Evolutionary conservation across 179 eudicot genomes (phyloP).

Genomic region (Camellia oleifera): DNA sequence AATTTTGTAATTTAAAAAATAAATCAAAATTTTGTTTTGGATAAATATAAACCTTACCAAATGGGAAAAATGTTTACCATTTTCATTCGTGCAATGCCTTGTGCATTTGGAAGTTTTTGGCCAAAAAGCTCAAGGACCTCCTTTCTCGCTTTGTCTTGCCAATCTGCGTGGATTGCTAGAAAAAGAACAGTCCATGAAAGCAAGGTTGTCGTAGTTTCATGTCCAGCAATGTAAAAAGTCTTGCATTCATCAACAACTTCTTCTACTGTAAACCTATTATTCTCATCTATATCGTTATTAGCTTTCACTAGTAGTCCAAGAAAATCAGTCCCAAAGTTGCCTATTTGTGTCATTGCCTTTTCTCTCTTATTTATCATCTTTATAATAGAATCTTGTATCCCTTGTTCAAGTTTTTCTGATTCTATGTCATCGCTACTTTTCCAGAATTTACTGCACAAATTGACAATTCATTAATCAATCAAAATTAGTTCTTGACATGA

Average conservation of each 20-base stretch:
- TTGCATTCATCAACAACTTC: conserved; percentile 24
- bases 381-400: conserved; percentile 12
- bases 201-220: conserved; percentile 16
- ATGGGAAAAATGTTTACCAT: neutral
- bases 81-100: conserved; percentile 15
- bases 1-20: too few relatives aligned
- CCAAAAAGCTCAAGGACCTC: conserved; percentile 17
- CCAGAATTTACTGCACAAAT: neutral
- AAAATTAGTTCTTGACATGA: neutral
- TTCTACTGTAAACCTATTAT: conserved; percentile 10
- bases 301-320: conserved; percentile 20
- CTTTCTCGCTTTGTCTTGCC: conserved; percentile 23
- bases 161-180: conserved; percentile 23
- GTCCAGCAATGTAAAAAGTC: conserved; percentile 23
- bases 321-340: conserved; percentile 3
- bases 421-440: conserved; percentile 15
- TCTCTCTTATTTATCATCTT: conserved; percentile 19
- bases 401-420: conserved; percentile 17
- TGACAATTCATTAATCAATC: neutral
- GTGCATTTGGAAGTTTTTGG: conserved; percentile 7
- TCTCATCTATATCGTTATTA: conserved; percentile 7
- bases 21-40: too few relatives aligned
- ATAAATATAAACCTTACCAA: too few relatives aligned
- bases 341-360: neutral
- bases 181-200: conserved; percentile 20